These are phyloP conservation scores for Withania somnifera DNA, from an alignment of 305 asterid species.

Conservation along the genomic window DNA sequence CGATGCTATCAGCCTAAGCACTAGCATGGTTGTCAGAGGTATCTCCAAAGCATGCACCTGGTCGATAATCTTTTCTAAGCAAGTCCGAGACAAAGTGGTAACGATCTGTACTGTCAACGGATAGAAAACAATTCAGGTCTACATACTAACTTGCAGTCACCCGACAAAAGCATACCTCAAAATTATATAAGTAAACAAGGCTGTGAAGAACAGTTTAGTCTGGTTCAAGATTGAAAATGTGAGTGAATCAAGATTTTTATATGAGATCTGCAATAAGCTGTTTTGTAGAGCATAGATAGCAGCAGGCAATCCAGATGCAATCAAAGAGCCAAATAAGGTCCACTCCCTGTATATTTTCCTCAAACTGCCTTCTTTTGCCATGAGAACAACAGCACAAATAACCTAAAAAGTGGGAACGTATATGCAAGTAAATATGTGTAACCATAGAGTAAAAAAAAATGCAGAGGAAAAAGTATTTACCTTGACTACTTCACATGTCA, in stretches of 20 bases:
- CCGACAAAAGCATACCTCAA: conserved; percentile 45
- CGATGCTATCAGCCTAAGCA: neutral
- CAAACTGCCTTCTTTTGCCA: conserved; percentile 71
- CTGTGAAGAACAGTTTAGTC: conserved; percentile 90
- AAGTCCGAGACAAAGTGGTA: neutral
- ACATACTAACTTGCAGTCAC: neutral
- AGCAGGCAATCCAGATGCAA: conserved; percentile 96
- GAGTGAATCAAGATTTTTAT: conserved; percentile 88
- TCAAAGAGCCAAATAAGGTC: conserved; percentile 75
- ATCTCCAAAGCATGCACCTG: neutral
- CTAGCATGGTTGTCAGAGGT: neutral
- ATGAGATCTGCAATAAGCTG: conserved; percentile 90
- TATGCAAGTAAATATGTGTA: conserved; percentile 2
- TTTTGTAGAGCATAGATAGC: conserved; percentile 93
- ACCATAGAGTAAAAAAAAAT: conserved; percentile 1
- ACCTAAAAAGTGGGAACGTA: conserved; percentile 39
- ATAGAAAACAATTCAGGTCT: neutral
- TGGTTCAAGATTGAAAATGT: conserved; percentile 96
- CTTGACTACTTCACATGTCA: conserved; percentile 82
- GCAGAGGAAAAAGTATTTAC: conserved; percentile 25
- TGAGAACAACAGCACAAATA: conserved; percentile 65
- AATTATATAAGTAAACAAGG: conserved; percentile 68
- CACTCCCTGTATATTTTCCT: conserved; percentile 56
- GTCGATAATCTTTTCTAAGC: neutral
- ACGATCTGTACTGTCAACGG: neutral